phyloP scores from a whole-genome alignment of 1,284 basidiomycete species.

The Moesziomyces sp. region DNA sequence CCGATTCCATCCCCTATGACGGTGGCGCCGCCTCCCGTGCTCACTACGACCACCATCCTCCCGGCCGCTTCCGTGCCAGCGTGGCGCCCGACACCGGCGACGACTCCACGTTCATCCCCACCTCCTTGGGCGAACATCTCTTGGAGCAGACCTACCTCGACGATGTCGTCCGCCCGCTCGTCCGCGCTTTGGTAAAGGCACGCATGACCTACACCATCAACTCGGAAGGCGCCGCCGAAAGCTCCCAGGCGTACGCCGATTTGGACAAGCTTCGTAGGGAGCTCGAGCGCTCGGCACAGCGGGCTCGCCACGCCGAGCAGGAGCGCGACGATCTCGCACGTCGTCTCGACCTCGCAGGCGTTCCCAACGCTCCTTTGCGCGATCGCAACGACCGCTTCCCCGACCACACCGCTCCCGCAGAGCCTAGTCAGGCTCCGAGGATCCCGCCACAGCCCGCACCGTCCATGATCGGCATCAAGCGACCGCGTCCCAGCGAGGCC shows the following conservation, averaged over 20 bases:
- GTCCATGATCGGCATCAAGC: conserved; percentile 7
- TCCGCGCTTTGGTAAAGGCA: conserved; percentile 45
- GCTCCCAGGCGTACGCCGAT: conserved; percentile 36
- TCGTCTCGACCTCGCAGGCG: conserved; percentile 37
- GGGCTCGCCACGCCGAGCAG: conserved; percentile 41
- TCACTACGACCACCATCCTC: conserved; percentile 2
- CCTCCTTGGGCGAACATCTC: conserved; percentile 43
- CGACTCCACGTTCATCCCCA: conserved; percentile 35
- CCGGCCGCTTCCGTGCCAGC: neutral
- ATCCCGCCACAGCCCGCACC: conserved; percentile 1
- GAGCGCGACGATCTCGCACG: conserved; percentile 46
- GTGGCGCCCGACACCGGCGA: conserved; percentile 21
- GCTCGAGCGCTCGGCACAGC: conserved; percentile 34
- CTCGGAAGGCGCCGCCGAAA: conserved; percentile 10
- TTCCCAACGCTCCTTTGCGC: conserved; percentile 8
- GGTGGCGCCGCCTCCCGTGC: conserved; percentile 6
- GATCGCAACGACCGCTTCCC: conserved; percentile 23
- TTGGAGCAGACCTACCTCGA: conserved; percentile 50
- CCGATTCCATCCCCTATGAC: conserved; percentile 22
- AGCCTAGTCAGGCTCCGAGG: conserved; percentile 2
- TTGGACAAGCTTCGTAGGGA: conserved; percentile 47
- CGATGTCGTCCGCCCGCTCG: conserved; percentile 45
- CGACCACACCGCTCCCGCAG: conserved; percentile 6
- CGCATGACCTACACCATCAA: conserved; percentile 28
- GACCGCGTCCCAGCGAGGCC: conserved; percentile 19